phyloP scores from a whole-genome alignment of 352 stramenopile genomes.

The Thraustochytrium striatum region DNA sequence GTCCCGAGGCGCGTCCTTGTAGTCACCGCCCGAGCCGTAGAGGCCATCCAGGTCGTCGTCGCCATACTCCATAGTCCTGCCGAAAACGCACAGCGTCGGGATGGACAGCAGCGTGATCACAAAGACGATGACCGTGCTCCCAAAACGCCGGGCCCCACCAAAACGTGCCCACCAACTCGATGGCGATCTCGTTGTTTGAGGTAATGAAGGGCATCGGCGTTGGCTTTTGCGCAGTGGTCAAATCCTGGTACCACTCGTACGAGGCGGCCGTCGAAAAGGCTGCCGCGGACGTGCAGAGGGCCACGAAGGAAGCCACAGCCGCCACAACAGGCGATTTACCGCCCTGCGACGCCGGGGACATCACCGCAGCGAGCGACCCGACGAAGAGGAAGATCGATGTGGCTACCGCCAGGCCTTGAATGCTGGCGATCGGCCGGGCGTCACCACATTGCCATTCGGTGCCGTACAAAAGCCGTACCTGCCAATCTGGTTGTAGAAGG shows the following conservation, averaged over 20 bases:
- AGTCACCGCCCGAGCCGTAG: neutral
- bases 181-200: neutral
- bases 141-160: conserved; percentile 28
- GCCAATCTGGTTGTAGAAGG: neutral
- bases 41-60: conserved; percentile 12
- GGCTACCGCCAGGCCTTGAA: neutral
- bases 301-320: conserved; percentile 3
- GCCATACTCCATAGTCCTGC: neutral
- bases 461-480: conserved; percentile 27
- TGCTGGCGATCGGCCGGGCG: neutral
- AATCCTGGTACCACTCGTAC: conserved; percentile 13
- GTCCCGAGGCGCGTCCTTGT: neutral
- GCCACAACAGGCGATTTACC: too few relatives aligned
- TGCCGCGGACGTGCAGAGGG: neutral
- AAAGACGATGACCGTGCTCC: conserved; percentile 27
- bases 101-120: conserved; percentile 12
- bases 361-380: too few relatives aligned
- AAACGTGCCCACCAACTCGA: neutral
- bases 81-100: neutral
- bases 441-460: neutral
- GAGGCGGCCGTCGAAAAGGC: conserved; percentile 18
- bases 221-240: neutral
- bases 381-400: conserved; percentile 20
- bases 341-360: too few relatives aligned
- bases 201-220: conserved; percentile 18